These are phyloP conservation scores for Aspergillus avenaceus DNA, from an alignment of 495 filamentous ascomycete species.

Conservation along the genomic window DNA sequence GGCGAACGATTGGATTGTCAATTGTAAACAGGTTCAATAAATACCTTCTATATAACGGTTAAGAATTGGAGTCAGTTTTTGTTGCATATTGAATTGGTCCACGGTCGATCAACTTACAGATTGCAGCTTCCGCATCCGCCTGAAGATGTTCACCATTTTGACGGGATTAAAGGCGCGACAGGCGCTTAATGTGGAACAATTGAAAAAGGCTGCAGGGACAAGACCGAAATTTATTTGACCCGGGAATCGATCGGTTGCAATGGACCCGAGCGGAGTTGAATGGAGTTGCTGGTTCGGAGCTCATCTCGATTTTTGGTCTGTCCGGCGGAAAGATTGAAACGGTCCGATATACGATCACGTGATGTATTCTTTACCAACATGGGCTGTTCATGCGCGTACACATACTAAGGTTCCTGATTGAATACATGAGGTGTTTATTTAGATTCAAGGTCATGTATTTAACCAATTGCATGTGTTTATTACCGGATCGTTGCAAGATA, in stretches of 20 bases:
- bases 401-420: too few relatives aligned
- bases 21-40: too few relatives aligned
- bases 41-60: constrained; percentile 27
- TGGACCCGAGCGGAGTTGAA: neutral
- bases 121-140: constrained; percentile 74
- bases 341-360: constrained; percentile 15
- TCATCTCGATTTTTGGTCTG: neutral
- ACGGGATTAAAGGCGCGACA: constrained; percentile 19
- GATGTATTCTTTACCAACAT: neutral
- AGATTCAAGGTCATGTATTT: too few relatives aligned
- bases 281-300: constrained; percentile 1
- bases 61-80: constrained; percentile 6
- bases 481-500: too few relatives aligned
- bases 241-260: neutral
- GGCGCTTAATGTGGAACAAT: neutral
- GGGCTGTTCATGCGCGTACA: neutral
- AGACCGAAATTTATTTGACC: neutral
- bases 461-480: too few relatives aligned
- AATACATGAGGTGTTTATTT: too few relatives aligned
- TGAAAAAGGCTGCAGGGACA: neutral
- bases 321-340: constrained; percentile 16
- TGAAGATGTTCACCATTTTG: constrained; percentile 72
- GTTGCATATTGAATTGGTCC: neutral
- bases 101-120: constrained; percentile 52
- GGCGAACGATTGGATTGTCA: too few relatives aligned